phyloP scores from a whole-genome alignment of 1,284 basidiomycete species.

The Ustilago shanxiensis region DNA sequence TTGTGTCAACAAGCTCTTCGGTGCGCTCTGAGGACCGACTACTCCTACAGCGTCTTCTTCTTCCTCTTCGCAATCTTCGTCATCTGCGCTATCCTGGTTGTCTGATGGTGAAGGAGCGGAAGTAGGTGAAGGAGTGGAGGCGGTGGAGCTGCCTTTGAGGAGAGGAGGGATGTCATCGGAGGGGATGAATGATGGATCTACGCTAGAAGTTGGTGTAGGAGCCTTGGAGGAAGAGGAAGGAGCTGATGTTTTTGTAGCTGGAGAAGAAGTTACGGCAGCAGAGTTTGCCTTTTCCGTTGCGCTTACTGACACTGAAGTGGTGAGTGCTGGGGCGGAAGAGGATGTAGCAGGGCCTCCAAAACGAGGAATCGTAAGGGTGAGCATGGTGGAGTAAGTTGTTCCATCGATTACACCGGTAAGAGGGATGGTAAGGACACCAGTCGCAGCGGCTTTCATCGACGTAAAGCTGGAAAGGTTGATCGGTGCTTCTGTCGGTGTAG shows the following conservation, averaged over 20 bases:
- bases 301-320: conserved; percentile 5
- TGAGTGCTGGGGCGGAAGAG: not conserved
- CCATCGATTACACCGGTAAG: conserved; percentile 37
- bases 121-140: conserved; percentile 3
- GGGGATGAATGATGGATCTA: conserved; percentile 27
- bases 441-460: conserved; percentile 18
- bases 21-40: not conserved
- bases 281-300: conserved; percentile 17
- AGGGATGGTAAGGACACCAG: conserved; percentile 31
- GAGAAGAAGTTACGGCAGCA: conserved; percentile 4
- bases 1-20: conserved; percentile 20
- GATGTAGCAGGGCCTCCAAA: conserved; percentile 1
- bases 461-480: conserved; percentile 40
- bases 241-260: conserved; percentile 13
- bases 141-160: conserved; percentile 15
- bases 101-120: not conserved
- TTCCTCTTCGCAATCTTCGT: conserved; percentile 33
- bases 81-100: not conserved
- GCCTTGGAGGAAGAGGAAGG: not conserved
- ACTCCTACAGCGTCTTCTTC: not conserved
- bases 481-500: conserved; percentile 8
- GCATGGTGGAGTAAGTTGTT: conserved; percentile 38
- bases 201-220: not conserved
- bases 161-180: conserved; percentile 35
- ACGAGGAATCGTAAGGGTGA: conserved; percentile 34